Evolutionary conservation across 441 rosid species (phyloP), one percentile per base, ranked within the genome.

Genomic region (Melastoma candidum): DNA sequence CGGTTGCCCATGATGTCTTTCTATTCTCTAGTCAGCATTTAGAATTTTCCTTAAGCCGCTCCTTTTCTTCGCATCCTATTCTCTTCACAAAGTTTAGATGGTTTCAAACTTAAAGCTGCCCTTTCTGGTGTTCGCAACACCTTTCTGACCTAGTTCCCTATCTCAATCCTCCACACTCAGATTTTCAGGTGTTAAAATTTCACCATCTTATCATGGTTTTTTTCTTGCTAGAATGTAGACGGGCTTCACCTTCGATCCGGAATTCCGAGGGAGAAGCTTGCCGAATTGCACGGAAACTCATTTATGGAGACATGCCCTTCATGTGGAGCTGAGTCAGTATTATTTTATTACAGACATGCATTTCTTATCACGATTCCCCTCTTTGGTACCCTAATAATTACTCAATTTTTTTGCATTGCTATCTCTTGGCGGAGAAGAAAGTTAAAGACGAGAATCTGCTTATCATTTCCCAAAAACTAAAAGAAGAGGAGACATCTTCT

Each of bases 191-290:
- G 41, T 9, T 36, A 46, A 44, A 53, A 61, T 49, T 44, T 65
- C 57, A 51, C 13, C 14, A 11, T 43, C 39, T 47, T 39, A 29
- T 50, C 25, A 51, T 47, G 26, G 52, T 1, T 53, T 57, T 51
- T 54, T 48, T n/a, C 60, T 58, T 56, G 47, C 58, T 58, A 92
- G 98, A 92, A 92, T 71, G 84, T 92, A 47, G 97, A 92, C 12
- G 94, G 98, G 56, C 87, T 92, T 58, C 98, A 92, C 72, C 94
- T 88, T 65, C 92, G 98, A 49, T 92, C 98, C 67, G 97, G 97
- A 63, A 88, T 92, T 49, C 95, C 98, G 50, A 82, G 98, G 77
- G 90, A 84, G 71, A 92, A 92, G 71, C 89, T 92, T 66, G 79
- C 95, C 44, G 97, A 92, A 64, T 71, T 88, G 69, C 97, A 92